phyloP scores from a whole-genome alignment of 306 rosid genomes.

The Cyclanthera cordifolia region DNA sequence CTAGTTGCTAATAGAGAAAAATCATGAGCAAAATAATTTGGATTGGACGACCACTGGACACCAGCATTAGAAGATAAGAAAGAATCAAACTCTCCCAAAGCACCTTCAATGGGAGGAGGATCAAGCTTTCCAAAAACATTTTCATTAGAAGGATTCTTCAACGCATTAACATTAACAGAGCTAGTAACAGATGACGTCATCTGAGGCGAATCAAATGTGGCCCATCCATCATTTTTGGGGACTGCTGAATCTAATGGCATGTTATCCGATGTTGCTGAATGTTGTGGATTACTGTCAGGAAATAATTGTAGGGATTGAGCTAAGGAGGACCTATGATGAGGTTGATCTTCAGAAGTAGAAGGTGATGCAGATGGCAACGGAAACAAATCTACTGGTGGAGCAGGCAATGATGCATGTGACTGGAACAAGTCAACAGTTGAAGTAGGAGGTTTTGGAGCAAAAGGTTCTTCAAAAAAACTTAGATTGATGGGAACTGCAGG shows the following conservation, averaged over 20 bases:
- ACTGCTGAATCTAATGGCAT: constrained; percentile 26
- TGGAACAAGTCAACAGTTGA: constrained; percentile 44
- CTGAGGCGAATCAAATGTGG: constrained; percentile 57
- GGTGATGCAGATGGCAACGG: constrained; percentile 29
- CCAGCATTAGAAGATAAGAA: constrained; percentile 27
- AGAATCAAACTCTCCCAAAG: constrained; percentile 31
- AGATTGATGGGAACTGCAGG: constrained; percentile 33
- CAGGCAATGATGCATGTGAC: constrained; percentile 22
- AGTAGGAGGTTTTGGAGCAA: constrained; percentile 21
- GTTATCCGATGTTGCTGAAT: constrained; percentile 25
- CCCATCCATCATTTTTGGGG: constrained; percentile 68
- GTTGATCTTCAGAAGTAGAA: constrained; percentile 21
- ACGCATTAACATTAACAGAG: constrained; percentile 22
- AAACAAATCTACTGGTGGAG: constrained; percentile 33
- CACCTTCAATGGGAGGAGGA: constrained; percentile 25
- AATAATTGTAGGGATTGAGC: constrained; percentile 32
- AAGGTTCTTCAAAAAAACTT: constrained; percentile 29
- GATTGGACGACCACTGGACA: constrained; percentile 36
- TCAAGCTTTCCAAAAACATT: constrained; percentile 31
- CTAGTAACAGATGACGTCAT: constrained; percentile 18
- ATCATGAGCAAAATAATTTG: constrained; percentile 17
- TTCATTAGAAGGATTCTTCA: constrained; percentile 20
- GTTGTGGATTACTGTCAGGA: constrained; percentile 28
- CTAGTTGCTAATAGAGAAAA: constrained; percentile 26
- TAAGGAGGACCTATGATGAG: constrained; percentile 20